These are phyloP conservation scores for Mimosa pudica DNA, from an alignment of 306 rosid genomes.

Conservation along the genomic window DNA sequence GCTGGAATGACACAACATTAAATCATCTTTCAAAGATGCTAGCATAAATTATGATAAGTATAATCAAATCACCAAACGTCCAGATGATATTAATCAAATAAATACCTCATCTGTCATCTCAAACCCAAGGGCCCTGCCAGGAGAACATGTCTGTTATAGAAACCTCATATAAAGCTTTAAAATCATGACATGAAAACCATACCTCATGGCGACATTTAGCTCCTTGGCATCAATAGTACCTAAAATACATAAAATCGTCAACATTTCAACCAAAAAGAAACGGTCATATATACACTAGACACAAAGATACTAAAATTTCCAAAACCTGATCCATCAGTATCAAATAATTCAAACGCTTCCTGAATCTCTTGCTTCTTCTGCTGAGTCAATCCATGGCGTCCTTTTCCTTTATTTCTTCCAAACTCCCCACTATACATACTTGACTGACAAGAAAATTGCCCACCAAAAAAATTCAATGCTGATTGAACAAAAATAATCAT, in stretches of 20 bases:
- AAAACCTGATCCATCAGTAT: conserved; percentile 91
- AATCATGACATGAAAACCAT: conserved; percentile 28
- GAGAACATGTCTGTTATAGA: conserved; percentile 30
- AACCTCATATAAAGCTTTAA: conserved; percentile 6
- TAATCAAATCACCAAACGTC: conserved; percentile 27
- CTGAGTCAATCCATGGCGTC: conserved; percentile 59
- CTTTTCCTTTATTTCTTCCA: conserved; percentile 63
- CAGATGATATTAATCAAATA: background rate
- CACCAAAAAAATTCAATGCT: background rate
- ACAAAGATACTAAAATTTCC: conserved; percentile 17
- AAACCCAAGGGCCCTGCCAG: conserved; percentile 94
- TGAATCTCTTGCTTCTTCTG: conserved; percentile 86
- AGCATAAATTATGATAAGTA: conserved; percentile 22
- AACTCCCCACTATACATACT: conserved; percentile 55
- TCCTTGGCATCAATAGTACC: conserved; percentile 96
- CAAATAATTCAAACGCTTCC: conserved; percentile 93
- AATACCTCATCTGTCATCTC: conserved; percentile 98
- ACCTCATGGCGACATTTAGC: conserved; percentile 98
- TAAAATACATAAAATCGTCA: conserved; percentile 40
- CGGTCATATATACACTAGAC: background rate
- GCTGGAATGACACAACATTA: conserved; percentile 55
- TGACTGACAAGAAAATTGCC: conserved; percentile 50
- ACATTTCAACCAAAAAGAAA: background rate
- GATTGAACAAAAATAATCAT: background rate
- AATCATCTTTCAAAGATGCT: conserved; percentile 40